phyloP scores from a whole-genome alignment of 192 early-diverging fungal species.

The Radiomyces spectabilis region DNA sequence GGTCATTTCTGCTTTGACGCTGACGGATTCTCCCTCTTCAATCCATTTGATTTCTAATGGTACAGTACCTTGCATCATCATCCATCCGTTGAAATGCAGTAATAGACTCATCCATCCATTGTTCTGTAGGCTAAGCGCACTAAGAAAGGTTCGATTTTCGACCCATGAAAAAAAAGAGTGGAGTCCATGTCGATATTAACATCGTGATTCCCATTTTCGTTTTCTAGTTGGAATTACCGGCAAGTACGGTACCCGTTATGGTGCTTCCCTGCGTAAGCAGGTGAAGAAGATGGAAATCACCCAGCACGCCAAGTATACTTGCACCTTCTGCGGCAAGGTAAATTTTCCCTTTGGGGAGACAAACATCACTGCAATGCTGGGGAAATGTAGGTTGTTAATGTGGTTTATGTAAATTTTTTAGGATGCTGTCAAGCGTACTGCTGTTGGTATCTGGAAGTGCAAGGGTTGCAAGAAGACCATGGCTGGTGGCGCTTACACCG shows the following conservation, averaged over 20 bases:
- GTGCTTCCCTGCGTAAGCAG: constrained; percentile 97
- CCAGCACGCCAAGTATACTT: constrained; percentile 99
- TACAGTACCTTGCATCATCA: too few species aligned
- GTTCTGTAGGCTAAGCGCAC: background rate
- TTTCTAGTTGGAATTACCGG: constrained; percentile 97
- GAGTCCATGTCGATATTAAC: too few species aligned
- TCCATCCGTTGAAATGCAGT: background rate
- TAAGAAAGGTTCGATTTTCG: too few species aligned
- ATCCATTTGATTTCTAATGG: too few species aligned
- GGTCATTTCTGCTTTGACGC: too few species aligned
- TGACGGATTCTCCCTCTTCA: too few species aligned
- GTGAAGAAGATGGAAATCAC: constrained; percentile 99
- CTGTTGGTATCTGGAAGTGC: constrained; percentile 99
- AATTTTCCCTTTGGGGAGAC: too few species aligned
- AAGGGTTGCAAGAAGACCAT: constrained; percentile 88
- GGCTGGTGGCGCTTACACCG: constrained; percentile 95
- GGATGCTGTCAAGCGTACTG: constrained; percentile 88
- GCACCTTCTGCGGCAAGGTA: constrained; percentile 99
- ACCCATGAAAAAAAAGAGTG: too few species aligned
- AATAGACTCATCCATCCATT: background rate
- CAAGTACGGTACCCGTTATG: constrained; percentile 99
- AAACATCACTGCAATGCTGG: too few species aligned
- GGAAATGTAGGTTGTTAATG: too few species aligned
- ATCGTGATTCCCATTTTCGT: too few species aligned
- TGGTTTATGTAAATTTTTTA: too few species aligned